Conservation (phyloP, 805 yeast species). For the Candida adriatica region DNA sequence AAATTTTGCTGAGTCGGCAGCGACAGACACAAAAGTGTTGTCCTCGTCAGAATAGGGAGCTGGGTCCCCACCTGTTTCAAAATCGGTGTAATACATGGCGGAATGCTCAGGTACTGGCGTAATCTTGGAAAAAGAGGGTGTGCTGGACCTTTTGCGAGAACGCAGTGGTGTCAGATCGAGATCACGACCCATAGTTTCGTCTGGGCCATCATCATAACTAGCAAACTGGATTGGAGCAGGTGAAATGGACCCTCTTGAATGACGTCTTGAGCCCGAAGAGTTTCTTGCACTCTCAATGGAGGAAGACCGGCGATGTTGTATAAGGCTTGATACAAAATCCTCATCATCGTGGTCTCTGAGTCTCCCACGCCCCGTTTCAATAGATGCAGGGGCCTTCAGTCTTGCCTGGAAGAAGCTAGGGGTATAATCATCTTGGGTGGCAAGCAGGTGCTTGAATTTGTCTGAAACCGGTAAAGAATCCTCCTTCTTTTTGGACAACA, state of each 20-base stretch:
- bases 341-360: constrained; percentile 6
- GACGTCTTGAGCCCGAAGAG: constrained; percentile 17
- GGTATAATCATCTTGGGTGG: background rate
- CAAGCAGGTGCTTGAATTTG: background rate
- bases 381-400: background rate
- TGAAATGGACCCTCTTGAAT: constrained; percentile 20
- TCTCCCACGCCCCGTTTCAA: constrained; percentile 10
- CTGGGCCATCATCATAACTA: no score
- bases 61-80: constrained; percentile 5
- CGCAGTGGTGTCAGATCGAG: no score
- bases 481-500: constrained; percentile 6
- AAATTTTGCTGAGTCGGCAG: constrained; percentile 2
- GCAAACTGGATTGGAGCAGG: no score
- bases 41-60: no score
- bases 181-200: no score
- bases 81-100: constrained; percentile 8
- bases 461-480: background rate
- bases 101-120: constrained; percentile 8
- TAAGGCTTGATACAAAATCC: constrained; percentile 21
- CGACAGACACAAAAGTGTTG: no score
- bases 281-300: constrained; percentile 23
- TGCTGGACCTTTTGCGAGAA: no score
- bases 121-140: constrained; percentile 7
- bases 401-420: background rate
- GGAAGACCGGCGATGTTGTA: constrained; percentile 17